A percentile compares a stretch with the other conserved stretches of the same genome.
Evolutionary conservation across 768 basidiomycete genomes (phyloP).

Genomic region (Hysterangium stoloniferum): DNA sequence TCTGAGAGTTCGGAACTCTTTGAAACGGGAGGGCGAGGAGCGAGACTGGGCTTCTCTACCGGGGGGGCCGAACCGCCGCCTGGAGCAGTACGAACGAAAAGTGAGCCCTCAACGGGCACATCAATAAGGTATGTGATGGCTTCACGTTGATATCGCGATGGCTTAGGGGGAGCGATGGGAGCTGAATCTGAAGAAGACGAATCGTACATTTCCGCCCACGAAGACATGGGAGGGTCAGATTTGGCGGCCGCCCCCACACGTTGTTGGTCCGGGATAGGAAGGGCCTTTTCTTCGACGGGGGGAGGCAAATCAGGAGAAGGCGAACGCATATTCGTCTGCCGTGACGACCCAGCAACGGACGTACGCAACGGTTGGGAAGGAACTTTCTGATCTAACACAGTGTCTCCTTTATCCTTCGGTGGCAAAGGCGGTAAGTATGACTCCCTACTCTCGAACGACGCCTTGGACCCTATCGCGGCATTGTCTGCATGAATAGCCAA

Average conservation of each 20-base stretch:
- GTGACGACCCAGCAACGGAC: neutral
- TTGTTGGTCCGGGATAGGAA: no score
- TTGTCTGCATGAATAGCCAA: no score
- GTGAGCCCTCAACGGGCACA: slow-evolving; percentile 7
- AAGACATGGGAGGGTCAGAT: neutral
- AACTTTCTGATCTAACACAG: neutral
- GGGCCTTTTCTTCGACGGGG: no score
- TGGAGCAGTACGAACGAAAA: slow-evolving; percentile 3
- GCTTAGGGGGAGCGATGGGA: neutral
- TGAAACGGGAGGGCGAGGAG: slow-evolving; percentile 3
- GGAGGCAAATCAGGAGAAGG: neutral
- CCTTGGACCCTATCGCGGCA: neutral
- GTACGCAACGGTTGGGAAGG: neutral
- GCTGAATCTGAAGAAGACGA: neutral
- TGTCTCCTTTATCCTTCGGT: neutral
- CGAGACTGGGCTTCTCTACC: slow-evolving; percentile 11
- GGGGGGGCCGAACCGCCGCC: slow-evolving; percentile 5
- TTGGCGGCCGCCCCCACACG: no score
- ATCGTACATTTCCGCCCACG: no score
- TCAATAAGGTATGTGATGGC: slow-evolving; percentile 8
- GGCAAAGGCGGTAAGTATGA: neutral
- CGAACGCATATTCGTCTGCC: neutral
- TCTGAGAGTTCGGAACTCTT: neutral
- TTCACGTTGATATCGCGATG: neutral
- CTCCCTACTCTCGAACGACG: neutral